Evolutionary conservation across 371 early-diverging fungal species (phyloP).

Genomic region (Agmasoma carcini): DNA sequence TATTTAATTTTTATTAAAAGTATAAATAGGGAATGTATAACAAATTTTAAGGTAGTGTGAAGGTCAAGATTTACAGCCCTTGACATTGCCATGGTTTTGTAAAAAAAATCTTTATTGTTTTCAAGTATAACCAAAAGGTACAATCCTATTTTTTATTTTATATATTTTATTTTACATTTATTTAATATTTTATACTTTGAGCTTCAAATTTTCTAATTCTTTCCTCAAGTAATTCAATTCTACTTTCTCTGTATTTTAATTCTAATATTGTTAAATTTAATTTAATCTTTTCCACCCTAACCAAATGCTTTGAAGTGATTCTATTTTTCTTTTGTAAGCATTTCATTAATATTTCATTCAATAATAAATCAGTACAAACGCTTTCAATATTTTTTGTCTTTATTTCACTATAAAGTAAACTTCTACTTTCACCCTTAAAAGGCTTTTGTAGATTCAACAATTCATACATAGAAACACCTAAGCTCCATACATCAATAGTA

Average conservation of each 20-base stretch:
- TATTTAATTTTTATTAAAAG: background rate
- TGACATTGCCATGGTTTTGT: too few species aligned
- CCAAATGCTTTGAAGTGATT: conserved; percentile 2
- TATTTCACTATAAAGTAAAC: conserved; percentile 27
- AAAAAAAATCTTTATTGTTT: background rate
- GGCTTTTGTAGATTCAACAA: conserved; percentile 54
- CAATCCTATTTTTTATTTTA: background rate
- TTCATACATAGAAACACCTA: conserved; percentile 90
- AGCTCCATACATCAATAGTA: conserved; percentile 89
- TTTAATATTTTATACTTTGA: background rate
- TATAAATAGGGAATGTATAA: background rate
- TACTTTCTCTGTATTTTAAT: conserved; percentile 11
- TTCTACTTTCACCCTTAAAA: conserved; percentile 32
- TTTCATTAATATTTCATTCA: conserved; percentile 17
- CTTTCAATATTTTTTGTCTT: conserved; percentile 10
- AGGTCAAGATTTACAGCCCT: background rate
- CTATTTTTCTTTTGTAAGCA: conserved; percentile 33
- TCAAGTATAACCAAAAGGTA: background rate
- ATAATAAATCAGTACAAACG: background rate
- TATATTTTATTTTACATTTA: background rate
- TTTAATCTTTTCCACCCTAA: conserved; percentile 8
- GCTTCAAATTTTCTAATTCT: conserved; percentile 25
- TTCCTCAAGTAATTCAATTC: conserved; percentile 32
- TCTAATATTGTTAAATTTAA: conserved; percentile 21
- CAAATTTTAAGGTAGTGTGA: background rate